These are phyloP conservation scores for Inosperma sp. DNA, from an alignment of 768 basidiomycete genomes.

Conservation along the genomic window DNA sequence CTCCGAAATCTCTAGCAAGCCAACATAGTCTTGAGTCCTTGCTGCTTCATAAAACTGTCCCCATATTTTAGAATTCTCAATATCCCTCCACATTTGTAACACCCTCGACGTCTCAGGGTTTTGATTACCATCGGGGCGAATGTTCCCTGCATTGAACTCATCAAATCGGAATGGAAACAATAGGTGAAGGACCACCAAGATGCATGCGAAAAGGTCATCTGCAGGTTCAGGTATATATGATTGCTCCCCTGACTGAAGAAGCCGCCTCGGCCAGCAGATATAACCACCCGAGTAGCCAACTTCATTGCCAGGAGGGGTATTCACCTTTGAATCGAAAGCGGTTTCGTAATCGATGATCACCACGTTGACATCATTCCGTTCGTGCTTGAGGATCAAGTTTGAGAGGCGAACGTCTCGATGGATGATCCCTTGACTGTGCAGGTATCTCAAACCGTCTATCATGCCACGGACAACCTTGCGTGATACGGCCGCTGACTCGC, in stretches of 20 bases:
- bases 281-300: not conserved
- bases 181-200: not conserved
- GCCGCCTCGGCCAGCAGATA: constrained; percentile 1
- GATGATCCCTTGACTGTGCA: constrained; percentile 96
- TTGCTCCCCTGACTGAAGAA: not conserved
- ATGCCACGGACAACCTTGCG: not conserved
- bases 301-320: not conserved
- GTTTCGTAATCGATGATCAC: constrained; percentile 1
- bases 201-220: not conserved
- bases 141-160: not conserved
- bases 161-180: not conserved
- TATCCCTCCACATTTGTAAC: constrained; percentile 4
- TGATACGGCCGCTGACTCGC: not conserved
- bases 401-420: constrained; percentile 99
- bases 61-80: constrained; percentile 3
- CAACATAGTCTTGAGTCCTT: not conserved
- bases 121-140: not conserved
- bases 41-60: not conserved
- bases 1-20: not conserved
- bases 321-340: not conserved
- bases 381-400: constrained; percentile 50
- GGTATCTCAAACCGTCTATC: not conserved
- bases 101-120: not conserved
- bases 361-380: not conserved
- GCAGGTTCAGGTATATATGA: not conserved